Percentiles rank a stretch among this genome's conserved stretches.
These are phyloP conservation scores for Sphagnurus paluster DNA, from an alignment of 1,284 basidiomycete species.

Conservation along the genomic window DNA sequence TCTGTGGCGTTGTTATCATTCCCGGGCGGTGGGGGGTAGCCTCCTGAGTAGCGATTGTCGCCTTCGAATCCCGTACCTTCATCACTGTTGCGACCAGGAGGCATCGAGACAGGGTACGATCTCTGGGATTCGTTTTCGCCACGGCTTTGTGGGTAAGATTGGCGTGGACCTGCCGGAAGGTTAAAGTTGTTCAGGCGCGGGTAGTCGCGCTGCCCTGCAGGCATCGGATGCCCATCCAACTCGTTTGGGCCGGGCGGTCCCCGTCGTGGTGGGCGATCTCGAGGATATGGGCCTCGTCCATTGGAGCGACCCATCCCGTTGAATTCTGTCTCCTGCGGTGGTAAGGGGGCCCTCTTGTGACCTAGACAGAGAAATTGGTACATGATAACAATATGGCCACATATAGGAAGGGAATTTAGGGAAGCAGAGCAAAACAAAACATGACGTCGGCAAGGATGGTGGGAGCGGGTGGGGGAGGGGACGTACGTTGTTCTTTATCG, in stretches of 20 bases:
- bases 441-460: constrained; percentile 13
- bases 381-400: not conserved
- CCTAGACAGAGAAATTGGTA: constrained; percentile 19
- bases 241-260: not conserved
- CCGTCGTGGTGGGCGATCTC: constrained; percentile 7
- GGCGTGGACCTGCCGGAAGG: constrained; percentile 8
- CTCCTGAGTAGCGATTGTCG: constrained; percentile 8
- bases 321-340: constrained; percentile 32
- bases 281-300: constrained; percentile 4
- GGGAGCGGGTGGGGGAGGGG: constrained; percentile 11
- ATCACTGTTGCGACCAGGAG: not conserved
- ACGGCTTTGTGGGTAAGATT: constrained; percentile 4
- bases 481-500: constrained; percentile 25
- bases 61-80: constrained; percentile 7
- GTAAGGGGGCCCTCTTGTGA: constrained; percentile 31
- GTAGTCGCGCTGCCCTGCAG: constrained; percentile 8
- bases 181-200: not conserved
- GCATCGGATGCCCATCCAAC: constrained; percentile 5
- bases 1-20: no score
- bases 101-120: not conserved
- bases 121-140: constrained; percentile 6
- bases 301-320: constrained; percentile 22
- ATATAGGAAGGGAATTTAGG: constrained; percentile 10
- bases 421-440: constrained; percentile 10
- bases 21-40: no score